phyloP scores from a whole-genome alignment of 495 filamentous ascomycete genomes.

The Saxophila tyrrhenica region DNA sequence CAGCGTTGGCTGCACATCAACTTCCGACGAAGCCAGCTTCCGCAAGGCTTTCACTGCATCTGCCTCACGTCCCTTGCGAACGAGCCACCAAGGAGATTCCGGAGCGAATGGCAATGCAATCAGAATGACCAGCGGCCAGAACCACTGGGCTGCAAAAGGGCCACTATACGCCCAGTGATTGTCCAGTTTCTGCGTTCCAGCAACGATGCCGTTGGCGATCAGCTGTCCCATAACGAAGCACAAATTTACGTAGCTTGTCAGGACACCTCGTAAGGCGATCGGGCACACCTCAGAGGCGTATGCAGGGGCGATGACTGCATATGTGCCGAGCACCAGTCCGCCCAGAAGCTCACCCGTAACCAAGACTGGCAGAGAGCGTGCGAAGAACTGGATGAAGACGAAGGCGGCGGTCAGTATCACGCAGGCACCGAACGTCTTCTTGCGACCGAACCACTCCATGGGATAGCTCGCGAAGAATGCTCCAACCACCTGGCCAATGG shows the following conservation, averaged over 20 bases:
- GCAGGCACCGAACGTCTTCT: constrained; percentile 27
- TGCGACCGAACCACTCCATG: constrained; percentile 30
- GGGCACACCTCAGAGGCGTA: constrained; percentile 38
- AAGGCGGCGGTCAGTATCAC: constrained; percentile 31
- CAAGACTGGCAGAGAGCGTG: constrained; percentile 26
- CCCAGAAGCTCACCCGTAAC: constrained; percentile 31
- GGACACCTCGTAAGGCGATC: constrained; percentile 18
- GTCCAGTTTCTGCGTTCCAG: constrained; percentile 18
- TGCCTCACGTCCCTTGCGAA: constrained; percentile 24
- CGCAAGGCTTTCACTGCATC: constrained; percentile 29
- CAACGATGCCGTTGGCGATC: constrained; percentile 39
- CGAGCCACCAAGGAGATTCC: constrained; percentile 29
- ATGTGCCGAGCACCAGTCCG: constrained; percentile 27
- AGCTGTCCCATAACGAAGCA: constrained; percentile 44
- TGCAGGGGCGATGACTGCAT: constrained; percentile 27
- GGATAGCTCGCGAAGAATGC: constrained; percentile 23
- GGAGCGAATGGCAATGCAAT: constrained; percentile 28
- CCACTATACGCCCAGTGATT: constrained; percentile 31
- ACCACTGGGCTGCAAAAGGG: constrained; percentile 24
- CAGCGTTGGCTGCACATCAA: constrained; percentile 29
- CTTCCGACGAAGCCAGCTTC: constrained; percentile 23
- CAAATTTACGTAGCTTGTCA: constrained; percentile 35
- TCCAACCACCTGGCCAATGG: constrained; percentile 28
- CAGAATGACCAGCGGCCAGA: constrained; percentile 31
- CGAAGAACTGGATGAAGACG: constrained; percentile 44